Percentiles rank a stretch among this genome's conserved stretches.
Conservation (phyloP, 2,329 filamentous ascomycete genomes). For the Exophiala lecanii-corni region DNA sequence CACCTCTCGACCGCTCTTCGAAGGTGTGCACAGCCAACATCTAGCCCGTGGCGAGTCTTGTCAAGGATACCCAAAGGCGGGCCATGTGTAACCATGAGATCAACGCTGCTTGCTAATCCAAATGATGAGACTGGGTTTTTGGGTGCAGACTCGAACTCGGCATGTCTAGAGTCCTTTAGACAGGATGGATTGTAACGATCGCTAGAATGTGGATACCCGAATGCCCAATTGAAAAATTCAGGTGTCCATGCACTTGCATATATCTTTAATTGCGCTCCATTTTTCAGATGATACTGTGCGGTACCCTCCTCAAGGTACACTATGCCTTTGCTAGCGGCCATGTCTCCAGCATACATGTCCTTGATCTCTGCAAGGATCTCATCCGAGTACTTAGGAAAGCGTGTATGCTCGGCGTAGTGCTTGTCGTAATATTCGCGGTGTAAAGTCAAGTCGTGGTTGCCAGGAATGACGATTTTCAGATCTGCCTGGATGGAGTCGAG, state of each 20-base stretch:
- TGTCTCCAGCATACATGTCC: slow-evolving; percentile 44
- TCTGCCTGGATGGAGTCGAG: slow-evolving; percentile 47
- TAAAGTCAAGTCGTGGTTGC: slow-evolving; percentile 59
- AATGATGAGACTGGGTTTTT: slow-evolving; percentile 41
- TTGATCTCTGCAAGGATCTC: slow-evolving; percentile 33
- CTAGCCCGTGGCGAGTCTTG: slow-evolving; percentile 28
- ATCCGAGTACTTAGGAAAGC: slow-evolving; percentile 24
- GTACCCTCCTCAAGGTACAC: slow-evolving; percentile 54
- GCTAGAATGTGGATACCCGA: slow-evolving; percentile 47
- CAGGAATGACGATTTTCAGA: slow-evolving; percentile 59
- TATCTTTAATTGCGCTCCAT: slow-evolving; percentile 48
- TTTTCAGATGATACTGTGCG: slow-evolving; percentile 43
- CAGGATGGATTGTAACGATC: slow-evolving; percentile 49
- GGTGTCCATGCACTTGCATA: slow-evolving; percentile 54
- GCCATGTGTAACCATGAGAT: slow-evolving; percentile 59
- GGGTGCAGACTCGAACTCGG: slow-evolving; percentile 9
- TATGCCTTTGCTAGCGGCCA: slow-evolving; percentile 45
- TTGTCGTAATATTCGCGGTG: slow-evolving; percentile 46
- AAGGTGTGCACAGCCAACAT: slow-evolving; percentile 54
- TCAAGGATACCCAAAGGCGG: slow-evolving; percentile 53
- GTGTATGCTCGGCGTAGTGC: slow-evolving; percentile 29
- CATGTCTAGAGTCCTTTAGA: too few species aligned
- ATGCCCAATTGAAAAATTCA: slow-evolving; percentile 54
- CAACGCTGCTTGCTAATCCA: slow-evolving; percentile 43
- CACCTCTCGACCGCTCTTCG: slow-evolving; percentile 48